These are phyloP conservation scores for Pseudonitzschia delicatissima DNA, from an alignment of 108 stramenopile genomes.

Conservation along the genomic window DNA sequence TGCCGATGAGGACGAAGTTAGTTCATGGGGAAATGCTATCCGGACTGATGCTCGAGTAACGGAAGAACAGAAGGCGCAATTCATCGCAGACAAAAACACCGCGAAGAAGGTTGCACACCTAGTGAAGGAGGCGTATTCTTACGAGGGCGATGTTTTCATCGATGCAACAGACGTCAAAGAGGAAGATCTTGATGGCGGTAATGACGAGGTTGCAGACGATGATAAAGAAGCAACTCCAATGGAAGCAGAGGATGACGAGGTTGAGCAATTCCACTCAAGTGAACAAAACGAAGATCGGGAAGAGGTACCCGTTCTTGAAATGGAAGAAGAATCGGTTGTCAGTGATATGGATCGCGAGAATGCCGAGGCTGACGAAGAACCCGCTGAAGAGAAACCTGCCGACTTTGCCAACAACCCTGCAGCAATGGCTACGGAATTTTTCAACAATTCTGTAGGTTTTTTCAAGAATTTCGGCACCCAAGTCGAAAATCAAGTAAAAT, in stretches of 20 bases:
- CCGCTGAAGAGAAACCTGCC: not conserved
- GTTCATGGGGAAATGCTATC: conserved; percentile 23
- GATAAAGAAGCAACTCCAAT: not conserved
- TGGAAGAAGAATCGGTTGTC: not conserved
- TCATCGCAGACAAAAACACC: not conserved
- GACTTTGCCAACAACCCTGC: not conserved
- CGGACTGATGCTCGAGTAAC: not conserved
- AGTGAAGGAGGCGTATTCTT: conserved; percentile 19
- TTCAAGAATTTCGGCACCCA: conserved; percentile 12
- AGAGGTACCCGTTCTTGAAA: not conserved
- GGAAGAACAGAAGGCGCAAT: not conserved
- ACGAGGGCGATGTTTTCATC: conserved; percentile 23
- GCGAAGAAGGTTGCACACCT: conserved; percentile 2
- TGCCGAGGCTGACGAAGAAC: not conserved
- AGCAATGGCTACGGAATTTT: conserved; percentile 6
- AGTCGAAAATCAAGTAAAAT: conserved; percentile 14
- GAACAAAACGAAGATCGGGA: not conserved
- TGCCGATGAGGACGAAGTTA: conserved; percentile 11
- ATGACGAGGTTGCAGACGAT: not conserved
- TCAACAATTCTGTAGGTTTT: conserved; percentile 2
- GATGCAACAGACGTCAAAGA: conserved; percentile 24
- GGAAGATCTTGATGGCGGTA: conserved; percentile 12
- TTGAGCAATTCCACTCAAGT: not conserved
- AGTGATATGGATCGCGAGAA: not conserved
- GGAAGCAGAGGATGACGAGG: not conserved